Evolutionary conservation across 768 basidiomycete genomes (phyloP).

Genomic region (Leccinum obscurum): DNA sequence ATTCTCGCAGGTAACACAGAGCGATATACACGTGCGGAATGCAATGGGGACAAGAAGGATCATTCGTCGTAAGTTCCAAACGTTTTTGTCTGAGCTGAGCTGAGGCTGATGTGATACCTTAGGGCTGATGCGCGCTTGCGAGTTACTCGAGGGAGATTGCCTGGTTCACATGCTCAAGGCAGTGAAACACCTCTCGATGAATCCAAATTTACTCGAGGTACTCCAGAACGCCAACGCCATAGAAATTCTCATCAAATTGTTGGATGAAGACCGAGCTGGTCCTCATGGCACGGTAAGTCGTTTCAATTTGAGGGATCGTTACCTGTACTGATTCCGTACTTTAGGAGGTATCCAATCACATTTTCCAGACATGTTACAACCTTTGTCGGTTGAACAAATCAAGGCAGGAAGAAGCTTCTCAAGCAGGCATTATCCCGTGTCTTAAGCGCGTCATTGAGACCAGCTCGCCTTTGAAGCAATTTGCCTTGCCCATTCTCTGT

Average conservation of each 20-base stretch:
- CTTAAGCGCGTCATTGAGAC: constrained; percentile 86
- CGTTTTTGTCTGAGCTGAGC: background rate
- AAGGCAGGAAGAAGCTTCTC: constrained; percentile 95
- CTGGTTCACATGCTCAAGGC: constrained; percentile 90
- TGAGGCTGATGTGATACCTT: constrained; percentile 5
- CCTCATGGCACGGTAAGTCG: constrained; percentile 74
- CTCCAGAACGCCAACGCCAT: constrained; percentile 96
- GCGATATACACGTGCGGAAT: constrained; percentile 89
- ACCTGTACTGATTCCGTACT: background rate
- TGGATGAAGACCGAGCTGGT: constrained; percentile 79
- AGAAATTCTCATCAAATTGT: constrained; percentile 82
- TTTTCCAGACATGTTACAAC: constrained; percentile 97
- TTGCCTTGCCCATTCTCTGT: constrained; percentile 94
- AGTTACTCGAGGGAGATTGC: constrained; percentile 83
- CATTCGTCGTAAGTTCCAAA: constrained; percentile 67
- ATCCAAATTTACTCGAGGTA: constrained; percentile 83
- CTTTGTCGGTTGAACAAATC: constrained; percentile 93
- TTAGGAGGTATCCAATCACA: constrained; percentile 95
- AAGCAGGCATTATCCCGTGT: constrained; percentile 91
- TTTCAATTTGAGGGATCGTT: background rate
- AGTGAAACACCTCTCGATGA: constrained; percentile 96
- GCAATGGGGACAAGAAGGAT: constrained; percentile 90
- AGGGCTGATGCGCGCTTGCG: constrained; percentile 89
- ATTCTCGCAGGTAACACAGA: constrained; percentile 96
- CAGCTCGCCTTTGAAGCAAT: constrained; percentile 92